Conservation (phyloP, 306 rosid genomes). For the Hippophae tibetana region DNA sequence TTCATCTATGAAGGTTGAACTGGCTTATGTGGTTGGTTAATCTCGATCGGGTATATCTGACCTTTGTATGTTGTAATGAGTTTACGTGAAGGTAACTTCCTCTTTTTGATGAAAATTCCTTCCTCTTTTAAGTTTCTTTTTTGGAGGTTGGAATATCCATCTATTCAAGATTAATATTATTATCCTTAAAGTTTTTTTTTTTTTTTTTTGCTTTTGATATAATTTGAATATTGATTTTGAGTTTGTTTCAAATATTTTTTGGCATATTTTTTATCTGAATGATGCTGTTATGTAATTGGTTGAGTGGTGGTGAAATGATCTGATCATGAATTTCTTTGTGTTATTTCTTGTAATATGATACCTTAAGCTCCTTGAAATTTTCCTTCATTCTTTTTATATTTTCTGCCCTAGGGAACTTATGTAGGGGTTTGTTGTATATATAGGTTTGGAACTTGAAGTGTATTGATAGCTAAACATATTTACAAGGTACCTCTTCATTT, state of each 20-base stretch:
- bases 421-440: conserved; percentile 52
- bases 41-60: conserved; percentile 35
- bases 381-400: conserved; percentile 12
- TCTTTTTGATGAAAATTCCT: conserved; percentile 28
- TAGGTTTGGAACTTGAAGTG: conserved; percentile 87
- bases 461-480: conserved; percentile 42
- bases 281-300: background rate
- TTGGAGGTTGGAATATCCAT: conserved; percentile 54
- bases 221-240: conserved; percentile 3
- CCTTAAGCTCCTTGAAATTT: conserved; percentile 8
- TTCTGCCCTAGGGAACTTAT: conserved; percentile 43
- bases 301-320: conserved; percentile 17
- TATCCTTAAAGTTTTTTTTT: conserved; percentile 46
- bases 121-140: conserved; percentile 34
- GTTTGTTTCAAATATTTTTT: conserved; percentile 15
- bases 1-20: conserved; percentile 27
- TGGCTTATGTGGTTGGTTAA: conserved; percentile 21
- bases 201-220: conserved; percentile 14
- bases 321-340: conserved; percentile 22
- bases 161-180: conserved; percentile 39
- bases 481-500: conserved; percentile 16
- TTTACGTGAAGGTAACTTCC: conserved; percentile 36
- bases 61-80: conserved; percentile 31
- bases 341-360: background rate
- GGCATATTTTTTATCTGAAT: conserved; percentile 22